Percentiles rank a stretch among this genome's conserved stretches.
Conservation (phyloP, 345 rosid species). For the Eucalyptus viminalis region DNA sequence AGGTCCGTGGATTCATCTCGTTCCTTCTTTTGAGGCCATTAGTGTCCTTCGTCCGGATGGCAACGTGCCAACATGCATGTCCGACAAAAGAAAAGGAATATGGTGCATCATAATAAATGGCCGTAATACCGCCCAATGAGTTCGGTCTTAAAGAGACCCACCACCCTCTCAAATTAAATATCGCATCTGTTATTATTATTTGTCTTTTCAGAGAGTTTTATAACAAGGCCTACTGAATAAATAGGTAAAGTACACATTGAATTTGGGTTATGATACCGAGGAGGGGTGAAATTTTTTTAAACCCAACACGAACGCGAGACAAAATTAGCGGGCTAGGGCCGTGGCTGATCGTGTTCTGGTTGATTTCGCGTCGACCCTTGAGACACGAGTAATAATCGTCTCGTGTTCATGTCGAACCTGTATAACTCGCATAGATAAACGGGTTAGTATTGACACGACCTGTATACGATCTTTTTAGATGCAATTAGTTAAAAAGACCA, state of each 20-base stretch:
- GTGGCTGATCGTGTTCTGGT: not conserved
- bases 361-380: too few species aligned
- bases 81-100: not conserved
- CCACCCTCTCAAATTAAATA: not conserved
- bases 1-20: not conserved
- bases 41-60: not conserved
- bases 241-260: not conserved
- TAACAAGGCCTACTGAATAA: not conserved
- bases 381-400: accelerated
- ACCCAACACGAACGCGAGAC: not conserved
- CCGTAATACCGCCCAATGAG: not conserved
- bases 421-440: not conserved
- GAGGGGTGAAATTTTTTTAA: not conserved
- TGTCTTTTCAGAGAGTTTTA: not conserved
- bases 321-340: not conserved
- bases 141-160: not conserved
- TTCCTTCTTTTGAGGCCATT: not conserved
- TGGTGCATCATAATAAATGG: not conserved
- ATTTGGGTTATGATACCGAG: not conserved
- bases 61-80: not conserved
- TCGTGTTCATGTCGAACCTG: not conserved
- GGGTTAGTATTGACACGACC: accelerated
- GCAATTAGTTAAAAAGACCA: not conserved
- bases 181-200: not conserved
- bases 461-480: not conserved